Conservation (phyloP, 208 protist genomes). For the Crithidia thermophila region DNA sequence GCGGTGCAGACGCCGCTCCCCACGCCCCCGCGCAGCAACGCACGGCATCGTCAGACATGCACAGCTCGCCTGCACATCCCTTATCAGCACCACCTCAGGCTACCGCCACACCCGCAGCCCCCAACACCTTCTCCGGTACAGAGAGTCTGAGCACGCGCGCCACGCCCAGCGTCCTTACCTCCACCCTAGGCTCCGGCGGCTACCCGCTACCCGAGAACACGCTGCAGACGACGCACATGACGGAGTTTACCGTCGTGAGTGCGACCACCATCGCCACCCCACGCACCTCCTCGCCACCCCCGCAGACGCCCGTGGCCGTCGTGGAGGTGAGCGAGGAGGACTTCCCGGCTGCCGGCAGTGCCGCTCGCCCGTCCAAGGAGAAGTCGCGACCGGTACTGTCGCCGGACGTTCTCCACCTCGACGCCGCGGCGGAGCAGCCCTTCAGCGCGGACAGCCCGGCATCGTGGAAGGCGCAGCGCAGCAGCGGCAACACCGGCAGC, state of each 20-base stretch:
- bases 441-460: neutral
- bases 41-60: no score
- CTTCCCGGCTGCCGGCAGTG: neutral
- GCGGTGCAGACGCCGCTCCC: neutral
- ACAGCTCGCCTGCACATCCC: no score
- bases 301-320: conserved; percentile 2
- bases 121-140: no score
- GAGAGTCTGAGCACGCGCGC: no score
- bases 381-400: neutral
- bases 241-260: conserved; percentile 11
- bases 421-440: neutral
- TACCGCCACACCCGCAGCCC: no score
- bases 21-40: no score
- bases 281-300: conserved; percentile 1
- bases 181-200: neutral
- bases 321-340: neutral
- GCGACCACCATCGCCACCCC: conserved; percentile 2
- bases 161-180: no score
- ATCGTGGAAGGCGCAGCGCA: neutral
- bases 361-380: neutral
- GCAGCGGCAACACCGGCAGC: neutral
- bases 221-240: neutral
- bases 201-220: neutral
- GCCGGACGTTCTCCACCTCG: neutral
- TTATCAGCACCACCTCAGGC: no score